Percentiles rank a stretch among this genome's conserved stretches.
phyloP scores from a whole-genome alignment of 176 grass and related monocot genomes.

The Dendrocalamus sinicus region DNA sequence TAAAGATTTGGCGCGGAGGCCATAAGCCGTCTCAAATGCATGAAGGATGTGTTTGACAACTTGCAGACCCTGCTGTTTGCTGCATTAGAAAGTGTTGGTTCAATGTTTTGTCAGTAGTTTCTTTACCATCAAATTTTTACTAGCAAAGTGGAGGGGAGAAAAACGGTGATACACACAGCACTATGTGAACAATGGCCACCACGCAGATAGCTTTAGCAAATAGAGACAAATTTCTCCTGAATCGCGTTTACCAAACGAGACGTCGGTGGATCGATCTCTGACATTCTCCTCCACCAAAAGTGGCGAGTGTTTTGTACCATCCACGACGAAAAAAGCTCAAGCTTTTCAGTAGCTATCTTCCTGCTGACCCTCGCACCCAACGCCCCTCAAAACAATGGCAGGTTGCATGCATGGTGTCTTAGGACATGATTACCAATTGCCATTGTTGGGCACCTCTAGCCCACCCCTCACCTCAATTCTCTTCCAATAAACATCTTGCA shows the following conservation, averaged over 20 bases:
- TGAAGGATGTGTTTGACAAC: too few relatives aligned
- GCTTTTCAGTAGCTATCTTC: neutral
- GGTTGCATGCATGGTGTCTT: constrained; percentile 29
- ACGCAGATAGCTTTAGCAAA: neutral
- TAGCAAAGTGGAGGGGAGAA: constrained; percentile 5
- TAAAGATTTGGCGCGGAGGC: too few relatives aligned
- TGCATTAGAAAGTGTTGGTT: neutral
- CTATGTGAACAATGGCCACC: neutral
- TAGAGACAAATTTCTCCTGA: neutral
- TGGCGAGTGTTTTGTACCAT: neutral
- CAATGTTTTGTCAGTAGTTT: constrained; percentile 17
- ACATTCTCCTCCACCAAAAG: constrained; percentile 20
- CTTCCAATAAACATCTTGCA: constrained; percentile 33
- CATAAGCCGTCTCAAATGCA: too few relatives aligned
- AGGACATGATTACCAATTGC: constrained; percentile 16
- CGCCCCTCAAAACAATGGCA: constrained; percentile 29
- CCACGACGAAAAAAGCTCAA: neutral
- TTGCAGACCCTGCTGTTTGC: too few relatives aligned
- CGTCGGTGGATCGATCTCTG: neutral
- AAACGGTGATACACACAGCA: neutral
- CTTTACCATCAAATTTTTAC: constrained; percentile 10
- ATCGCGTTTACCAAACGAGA: neutral
- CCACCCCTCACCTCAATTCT: neutral
- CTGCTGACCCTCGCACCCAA: constrained; percentile 35
- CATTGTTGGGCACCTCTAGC: constrained; percentile 26